Conservation (phyloP, 129 eudicot genomes). For the Artemisia argyi region DNA sequence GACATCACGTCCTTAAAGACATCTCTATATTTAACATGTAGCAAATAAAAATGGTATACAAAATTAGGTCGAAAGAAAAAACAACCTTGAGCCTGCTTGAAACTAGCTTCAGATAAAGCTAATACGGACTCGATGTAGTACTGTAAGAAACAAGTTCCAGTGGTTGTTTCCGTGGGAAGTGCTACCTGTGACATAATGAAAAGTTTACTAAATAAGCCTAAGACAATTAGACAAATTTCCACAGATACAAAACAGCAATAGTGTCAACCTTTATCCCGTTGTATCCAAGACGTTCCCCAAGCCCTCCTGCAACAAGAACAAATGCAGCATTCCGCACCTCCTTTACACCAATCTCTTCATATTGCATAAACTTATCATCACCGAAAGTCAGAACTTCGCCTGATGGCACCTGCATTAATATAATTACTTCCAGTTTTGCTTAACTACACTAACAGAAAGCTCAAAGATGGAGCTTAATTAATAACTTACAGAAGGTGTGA, state of each 20-base stretch:
- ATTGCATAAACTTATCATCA: slow-evolving; percentile 69
- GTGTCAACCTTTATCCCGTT: slow-evolving; percentile 79
- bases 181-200: slow-evolving; percentile 55
- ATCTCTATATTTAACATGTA: too few relatives aligned
- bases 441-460: not conserved
- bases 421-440: not conserved
- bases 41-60: not conserved
- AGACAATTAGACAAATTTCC: not conserved
- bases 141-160: slow-evolving; percentile 77
- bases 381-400: slow-evolving; percentile 77
- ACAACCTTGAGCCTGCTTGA: slow-evolving; percentile 53
- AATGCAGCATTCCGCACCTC: slow-evolving; percentile 87
- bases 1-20: not conserved
- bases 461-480: not conserved
- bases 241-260: not conserved
- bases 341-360: slow-evolving; percentile 77
- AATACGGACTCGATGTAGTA: slow-evolving; percentile 72
- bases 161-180: slow-evolving; percentile 66
- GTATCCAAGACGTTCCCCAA: slow-evolving; percentile 98
- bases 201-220: slow-evolving; percentile 10
- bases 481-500: slow-evolving; percentile 82
- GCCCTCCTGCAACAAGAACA: slow-evolving; percentile 99
- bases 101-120: slow-evolving; percentile 73
- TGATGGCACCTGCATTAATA: slow-evolving; percentile 75
- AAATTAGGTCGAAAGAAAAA: not conserved